phyloP scores from a whole-genome alignment of 768 basidiomycete genomes.

The Mycena alexandri region DNA sequence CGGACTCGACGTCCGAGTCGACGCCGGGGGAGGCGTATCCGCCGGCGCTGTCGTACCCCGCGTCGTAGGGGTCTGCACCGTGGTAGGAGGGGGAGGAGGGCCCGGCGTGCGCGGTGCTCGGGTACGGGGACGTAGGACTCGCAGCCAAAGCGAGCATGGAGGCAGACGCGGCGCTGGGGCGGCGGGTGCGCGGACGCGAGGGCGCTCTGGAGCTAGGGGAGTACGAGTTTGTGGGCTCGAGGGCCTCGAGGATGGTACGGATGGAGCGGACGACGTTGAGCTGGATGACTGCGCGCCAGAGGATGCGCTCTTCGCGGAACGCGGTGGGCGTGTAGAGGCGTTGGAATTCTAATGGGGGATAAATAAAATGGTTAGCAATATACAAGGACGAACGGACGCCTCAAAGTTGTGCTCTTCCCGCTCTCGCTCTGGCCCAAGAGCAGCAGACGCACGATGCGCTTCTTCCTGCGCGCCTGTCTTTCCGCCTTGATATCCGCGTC shows the following conservation, averaged over 20 bases:
- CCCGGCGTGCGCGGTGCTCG: no score
- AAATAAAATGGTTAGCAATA: conserved; percentile 4
- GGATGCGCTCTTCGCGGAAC: conserved; percentile 79
- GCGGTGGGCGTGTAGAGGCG: conserved; percentile 79
- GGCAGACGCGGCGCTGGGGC: conserved; percentile 41
- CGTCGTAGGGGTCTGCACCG: not conserved
- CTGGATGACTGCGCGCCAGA: conserved; percentile 89
- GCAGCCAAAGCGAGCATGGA: conserved; percentile 42
- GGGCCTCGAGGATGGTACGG: conserved; percentile 76
- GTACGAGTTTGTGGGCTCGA: conserved; percentile 43
- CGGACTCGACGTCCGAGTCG: conserved; percentile 44
- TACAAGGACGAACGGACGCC: conserved; percentile 66
- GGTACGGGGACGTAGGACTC: not conserved
- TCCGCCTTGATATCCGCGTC: conserved; percentile 77
- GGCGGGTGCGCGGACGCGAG: conserved; percentile 39
- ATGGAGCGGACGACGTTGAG: conserved; percentile 85
- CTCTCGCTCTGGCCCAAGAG: conserved; percentile 88
- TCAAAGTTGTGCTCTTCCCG: conserved; percentile 78
- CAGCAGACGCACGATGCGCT: conserved; percentile 76
- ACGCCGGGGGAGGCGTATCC: conserved; percentile 18
- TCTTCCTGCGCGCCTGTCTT: conserved; percentile 73
- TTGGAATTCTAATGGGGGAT: conserved; percentile 86
- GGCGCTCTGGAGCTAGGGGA: conserved; percentile 38
- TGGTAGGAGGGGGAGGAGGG: no score
- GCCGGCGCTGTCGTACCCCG: not conserved